Evolutionary conservation across 805 yeast species (phyloP), one percentile per base, ranked within the genome.

Genomic region (Yamadazyma paraphyllophila): DNA sequence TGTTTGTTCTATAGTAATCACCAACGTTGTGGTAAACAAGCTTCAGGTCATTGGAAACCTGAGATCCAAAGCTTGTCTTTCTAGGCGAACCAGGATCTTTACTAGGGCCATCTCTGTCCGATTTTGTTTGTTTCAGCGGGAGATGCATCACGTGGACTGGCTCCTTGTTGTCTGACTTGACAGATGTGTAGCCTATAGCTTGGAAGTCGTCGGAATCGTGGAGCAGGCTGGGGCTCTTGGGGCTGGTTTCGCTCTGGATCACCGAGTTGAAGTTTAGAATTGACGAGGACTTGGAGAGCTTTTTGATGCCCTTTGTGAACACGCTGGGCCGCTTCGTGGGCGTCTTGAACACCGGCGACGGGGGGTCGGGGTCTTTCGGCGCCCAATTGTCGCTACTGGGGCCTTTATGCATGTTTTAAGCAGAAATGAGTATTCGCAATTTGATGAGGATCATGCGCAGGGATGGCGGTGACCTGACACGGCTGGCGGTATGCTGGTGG

Each of bases 141-240:
- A 63, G 45, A 41, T 58, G 55, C 54, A 48, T 55, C 14, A 65
- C 70, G 34, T 56, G 64, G 13, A 65, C 58, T 4, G 71, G 72
- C 33, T 62, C 70, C 15, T 53, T 52, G 4, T 59, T 39, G 30
- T 50, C 54, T 6, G 54, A 15, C 10, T 60, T 46, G n/a, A 44
- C 32, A n/a, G 57, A 46, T n/a, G 64, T 66, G 44, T 68, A 68
- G 26, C 69, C 63, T 20, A 70, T 61, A 13, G 75, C 70, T 36
- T 66, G 73, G 51, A 69, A 69, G 10, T 37, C 30, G 41, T 17
- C 31, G 10, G 36, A 15, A n/a, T 31, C 17, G 5, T 20, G 24
- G 24, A 20, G 24, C 24, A 20, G 24, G 24, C 24, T 16, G 24
- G 45, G 45, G 37, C 44, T 35, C 20, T 16, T 39, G 2, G 38